Evolutionary conservation across 306 rosid genomes (phyloP).

Genomic region (Glycyrrhiza uralensis): DNA sequence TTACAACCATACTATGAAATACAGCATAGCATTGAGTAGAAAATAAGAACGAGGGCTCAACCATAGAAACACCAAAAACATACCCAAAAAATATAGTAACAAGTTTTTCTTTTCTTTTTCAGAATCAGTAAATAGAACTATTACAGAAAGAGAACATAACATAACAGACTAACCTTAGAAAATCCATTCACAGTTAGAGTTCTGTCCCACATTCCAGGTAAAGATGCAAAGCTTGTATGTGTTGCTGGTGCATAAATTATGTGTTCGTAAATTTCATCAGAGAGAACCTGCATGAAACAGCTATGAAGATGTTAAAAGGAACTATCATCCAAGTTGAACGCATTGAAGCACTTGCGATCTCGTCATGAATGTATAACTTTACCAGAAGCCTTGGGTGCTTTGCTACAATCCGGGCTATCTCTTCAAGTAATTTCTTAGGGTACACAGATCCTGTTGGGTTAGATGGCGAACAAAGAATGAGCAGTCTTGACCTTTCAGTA

Average conservation of each 20-base stretch:
- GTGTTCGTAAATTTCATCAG: slow-evolving; percentile 94
- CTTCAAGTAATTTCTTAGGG: slow-evolving; percentile 79
- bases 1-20: not conserved
- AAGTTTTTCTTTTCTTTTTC: not conserved
- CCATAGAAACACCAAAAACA: not conserved
- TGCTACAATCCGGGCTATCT: slow-evolving; percentile 82
- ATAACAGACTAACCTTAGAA: slow-evolving; percentile 65
- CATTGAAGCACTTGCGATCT: slow-evolving; percentile 8
- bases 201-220: slow-evolving; percentile 97
- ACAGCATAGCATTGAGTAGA: not conserved
- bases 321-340: not conserved
- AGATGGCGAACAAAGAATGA: slow-evolving; percentile 92
- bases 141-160: not conserved
- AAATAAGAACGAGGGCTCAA: not conserved
- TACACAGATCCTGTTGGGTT: slow-evolving; percentile 97
- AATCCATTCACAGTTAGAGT: slow-evolving; percentile 93
- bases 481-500: slow-evolving; percentile 71
- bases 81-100: not conserved
- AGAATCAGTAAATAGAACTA: not conserved
- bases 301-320: slow-evolving; percentile 16
- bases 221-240: slow-evolving; percentile 93
- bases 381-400: slow-evolving; percentile 98
- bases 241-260: slow-evolving; percentile 91
- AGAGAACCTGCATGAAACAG: slow-evolving; percentile 60
- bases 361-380: slow-evolving; percentile 19